Evolutionary conservation across 73 alveolate genomes (phyloP).

Genomic region (Tetrahymena thermophila): DNA sequence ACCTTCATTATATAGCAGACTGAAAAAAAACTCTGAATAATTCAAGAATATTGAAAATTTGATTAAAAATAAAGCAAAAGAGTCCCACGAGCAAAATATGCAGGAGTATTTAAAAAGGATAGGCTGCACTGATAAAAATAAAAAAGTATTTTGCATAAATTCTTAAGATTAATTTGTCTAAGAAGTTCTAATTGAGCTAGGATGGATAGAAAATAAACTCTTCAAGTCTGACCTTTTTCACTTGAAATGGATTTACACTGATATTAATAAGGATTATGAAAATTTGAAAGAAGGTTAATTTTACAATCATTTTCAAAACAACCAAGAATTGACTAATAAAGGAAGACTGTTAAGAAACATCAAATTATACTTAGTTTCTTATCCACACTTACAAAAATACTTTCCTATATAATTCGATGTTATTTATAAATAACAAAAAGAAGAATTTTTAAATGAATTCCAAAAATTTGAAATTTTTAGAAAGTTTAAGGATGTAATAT

Average conservation of each 20-base stretch:
- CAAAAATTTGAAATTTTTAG: conserved; percentile 37
- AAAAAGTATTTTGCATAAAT: conserved; percentile 18
- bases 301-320: conserved; percentile 48
- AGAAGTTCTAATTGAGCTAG: conserved; percentile 30
- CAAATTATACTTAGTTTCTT: background rate
- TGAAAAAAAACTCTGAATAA: background rate
- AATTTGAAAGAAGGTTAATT: conserved; percentile 36
- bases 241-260: conserved; percentile 50
- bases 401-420: conserved; percentile 56
- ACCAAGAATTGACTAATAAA: conserved; percentile 55
- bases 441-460: conserved; percentile 36
- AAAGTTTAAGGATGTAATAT: conserved; percentile 32
- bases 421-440: conserved; percentile 29
- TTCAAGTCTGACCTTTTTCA: conserved; percentile 38
- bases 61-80: background rate
- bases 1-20: background rate
- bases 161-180: conserved; percentile 30
- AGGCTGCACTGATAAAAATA: conserved; percentile 25
- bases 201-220: conserved; percentile 49
- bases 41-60: background rate
- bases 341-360: conserved; percentile 46
- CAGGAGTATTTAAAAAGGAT: conserved; percentile 20
- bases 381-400: conserved; percentile 24
- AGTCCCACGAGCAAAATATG: conserved; percentile 5
- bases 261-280: conserved; percentile 42